phyloP scores from a whole-genome alignment of 2,329 filamentous ascomycete species.

The Neoscytalidium dimidiatum region DNA sequence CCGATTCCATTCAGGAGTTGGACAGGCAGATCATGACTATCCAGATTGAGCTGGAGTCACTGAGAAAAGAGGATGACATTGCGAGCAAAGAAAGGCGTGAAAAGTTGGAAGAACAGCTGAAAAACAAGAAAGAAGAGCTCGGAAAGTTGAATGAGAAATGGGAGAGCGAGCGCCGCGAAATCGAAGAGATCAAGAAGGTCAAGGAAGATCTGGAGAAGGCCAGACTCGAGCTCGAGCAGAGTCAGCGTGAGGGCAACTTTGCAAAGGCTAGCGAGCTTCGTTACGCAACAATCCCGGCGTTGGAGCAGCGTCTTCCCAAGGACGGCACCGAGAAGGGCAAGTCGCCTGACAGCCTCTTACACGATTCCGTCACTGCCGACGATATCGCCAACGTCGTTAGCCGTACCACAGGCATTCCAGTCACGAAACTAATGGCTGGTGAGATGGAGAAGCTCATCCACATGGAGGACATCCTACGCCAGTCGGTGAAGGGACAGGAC shows the following conservation, averaged over 20 bases:
- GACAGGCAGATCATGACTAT: conserved; percentile 97
- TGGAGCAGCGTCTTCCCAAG: conserved; percentile 78
- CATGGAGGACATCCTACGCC: conserved; percentile 87
- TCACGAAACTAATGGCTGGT: conserved; percentile 87
- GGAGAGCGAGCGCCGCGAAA: conserved; percentile 85
- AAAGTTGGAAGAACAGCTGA: conserved; percentile 77
- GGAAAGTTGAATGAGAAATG: conserved; percentile 76
- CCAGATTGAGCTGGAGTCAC: conserved; percentile 91
- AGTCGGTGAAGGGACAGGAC: conserved; percentile 88
- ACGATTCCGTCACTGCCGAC: conserved; percentile 92
- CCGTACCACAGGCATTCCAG: conserved; percentile 86
- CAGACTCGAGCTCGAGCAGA: conserved; percentile 80
- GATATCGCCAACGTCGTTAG: conserved; percentile 94
- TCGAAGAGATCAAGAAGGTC: conserved; percentile 81
- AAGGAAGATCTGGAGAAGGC: conserved; percentile 89
- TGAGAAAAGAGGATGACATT: conserved; percentile 91
- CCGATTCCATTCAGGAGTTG: conserved; percentile 87
- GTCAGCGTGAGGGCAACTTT: conserved; percentile 86
- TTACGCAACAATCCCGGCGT: conserved; percentile 80
- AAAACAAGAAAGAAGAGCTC: conserved; percentile 75
- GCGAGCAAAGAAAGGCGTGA: conserved; percentile 84
- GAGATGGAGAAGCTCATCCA: conserved; percentile 93
- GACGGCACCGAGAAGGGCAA: conserved; percentile 59
- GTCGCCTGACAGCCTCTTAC: conserved; percentile 65
- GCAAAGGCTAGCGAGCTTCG: conserved; percentile 86